A percentile compares a stretch with the other conserved stretches of the same genome.
phyloP scores from a whole-genome alignment of 805 yeast species.

The Candida broadrunensis region DNA sequence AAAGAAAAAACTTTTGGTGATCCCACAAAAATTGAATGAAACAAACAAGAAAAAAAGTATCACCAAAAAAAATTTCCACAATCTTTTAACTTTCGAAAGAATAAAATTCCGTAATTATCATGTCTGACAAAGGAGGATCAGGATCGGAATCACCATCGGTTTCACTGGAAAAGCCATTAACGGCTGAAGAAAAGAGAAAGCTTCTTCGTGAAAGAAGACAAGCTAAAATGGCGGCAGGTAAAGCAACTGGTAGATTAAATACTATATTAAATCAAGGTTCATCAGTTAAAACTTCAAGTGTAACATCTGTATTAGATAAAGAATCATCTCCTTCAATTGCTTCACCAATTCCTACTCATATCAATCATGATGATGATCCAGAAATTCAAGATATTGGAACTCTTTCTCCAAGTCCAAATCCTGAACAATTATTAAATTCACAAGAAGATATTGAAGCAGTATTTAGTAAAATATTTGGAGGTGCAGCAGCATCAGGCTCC shows the following conservation, averaged over 20 bases:
- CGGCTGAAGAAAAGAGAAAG: conserved; percentile 57
- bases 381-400: conserved; percentile 36
- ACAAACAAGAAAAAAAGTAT: no score
- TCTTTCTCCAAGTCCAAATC: conserved; percentile 4
- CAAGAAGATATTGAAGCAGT: conserved; percentile 32
- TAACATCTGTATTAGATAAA: conserved; percentile 34
- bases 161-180: conserved; percentile 12
- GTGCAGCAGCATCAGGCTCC: conserved; percentile 3
- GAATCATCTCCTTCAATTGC: conserved; percentile 5
- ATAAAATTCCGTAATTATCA: no score
- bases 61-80: no score
- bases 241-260: conserved; percentile 52
- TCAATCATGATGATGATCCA: conserved; percentile 32
- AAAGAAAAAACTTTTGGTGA: no score
- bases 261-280: conserved; percentile 38
- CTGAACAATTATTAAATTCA: not conserved
- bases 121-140: no score
- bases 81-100: no score
- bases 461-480: conserved; percentile 28
- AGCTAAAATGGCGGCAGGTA: conserved; percentile 57
- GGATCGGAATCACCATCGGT: no score
- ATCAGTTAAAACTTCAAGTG: conserved; percentile 28
- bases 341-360: conserved; percentile 4
- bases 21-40: no score
- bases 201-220: conserved; percentile 62